Conservation (phyloP, 139 green algal species). For the Nannochloris sp. region DNA sequence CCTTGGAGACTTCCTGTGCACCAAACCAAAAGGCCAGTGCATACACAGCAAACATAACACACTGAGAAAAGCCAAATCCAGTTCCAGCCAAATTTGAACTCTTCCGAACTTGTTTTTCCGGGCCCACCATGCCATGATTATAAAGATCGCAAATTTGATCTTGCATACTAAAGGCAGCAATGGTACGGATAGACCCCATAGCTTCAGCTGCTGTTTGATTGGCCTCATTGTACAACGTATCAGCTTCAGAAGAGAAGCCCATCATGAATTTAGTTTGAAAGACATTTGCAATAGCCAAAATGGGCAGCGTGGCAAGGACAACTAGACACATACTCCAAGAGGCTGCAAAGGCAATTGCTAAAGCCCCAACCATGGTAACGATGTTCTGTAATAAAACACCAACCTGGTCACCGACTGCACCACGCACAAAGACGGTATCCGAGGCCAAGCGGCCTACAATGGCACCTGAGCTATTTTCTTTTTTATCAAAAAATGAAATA, state of each 20-base stretch:
- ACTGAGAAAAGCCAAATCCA: slow-evolving; percentile 39
- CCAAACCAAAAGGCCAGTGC: slow-evolving; percentile 57
- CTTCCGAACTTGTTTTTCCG: slow-evolving; percentile 15
- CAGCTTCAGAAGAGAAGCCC: neutral
- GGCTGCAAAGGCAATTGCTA: slow-evolving; percentile 55
- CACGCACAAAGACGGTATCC: slow-evolving; percentile 42
- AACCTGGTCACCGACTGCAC: slow-evolving; percentile 28
- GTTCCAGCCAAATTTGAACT: slow-evolving; percentile 24
- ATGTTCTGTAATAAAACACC: slow-evolving; percentile 33
- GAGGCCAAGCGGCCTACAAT: slow-evolving; percentile 46
- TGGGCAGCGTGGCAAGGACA: neutral
- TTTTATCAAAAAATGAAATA: slow-evolving; percentile 20
- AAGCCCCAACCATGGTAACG: slow-evolving; percentile 35
- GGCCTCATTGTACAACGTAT: slow-evolving; percentile 30
- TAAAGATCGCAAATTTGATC: slow-evolving; percentile 24
- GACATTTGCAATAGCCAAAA: neutral
- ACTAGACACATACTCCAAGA: slow-evolving; percentile 39
- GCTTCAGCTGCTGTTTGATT: neutral
- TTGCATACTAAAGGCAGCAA: slow-evolving; percentile 19
- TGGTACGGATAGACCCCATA: neutral
- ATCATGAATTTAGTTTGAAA: slow-evolving; percentile 17
- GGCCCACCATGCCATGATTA: slow-evolving; percentile 9
- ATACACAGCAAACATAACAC: slow-evolving; percentile 58
- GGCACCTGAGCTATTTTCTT: slow-evolving; percentile 47
- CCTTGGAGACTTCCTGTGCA: neutral